Percentiles rank a stretch among this genome's conserved stretches.
phyloP scores from a whole-genome alignment of 768 basidiomycete species.

The Leccinum fibrillosum region DNA sequence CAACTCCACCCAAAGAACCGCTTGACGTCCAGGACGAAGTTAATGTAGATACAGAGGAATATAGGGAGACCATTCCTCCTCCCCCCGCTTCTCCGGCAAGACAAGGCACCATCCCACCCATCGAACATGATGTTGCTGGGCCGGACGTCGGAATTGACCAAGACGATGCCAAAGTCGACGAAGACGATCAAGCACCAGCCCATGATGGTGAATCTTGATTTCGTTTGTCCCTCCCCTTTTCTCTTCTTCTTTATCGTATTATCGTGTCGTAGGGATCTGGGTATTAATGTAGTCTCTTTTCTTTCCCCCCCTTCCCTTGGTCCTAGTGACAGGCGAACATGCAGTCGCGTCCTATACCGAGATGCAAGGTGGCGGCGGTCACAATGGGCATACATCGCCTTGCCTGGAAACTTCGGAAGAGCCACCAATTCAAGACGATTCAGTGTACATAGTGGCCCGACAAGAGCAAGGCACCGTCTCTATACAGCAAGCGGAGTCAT shows the following conservation, averaged over 20 bases:
- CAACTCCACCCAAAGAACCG: neutral
- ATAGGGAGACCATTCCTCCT: slow-evolving; percentile 17
- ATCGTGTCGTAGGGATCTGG: slow-evolving; percentile 22
- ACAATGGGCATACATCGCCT: neutral
- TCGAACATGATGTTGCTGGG: slow-evolving; percentile 5
- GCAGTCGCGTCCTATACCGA: slow-evolving; percentile 13
- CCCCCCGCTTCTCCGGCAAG: slow-evolving; percentile 23
- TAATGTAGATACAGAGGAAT: slow-evolving; percentile 26
- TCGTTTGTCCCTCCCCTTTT: slow-evolving; percentile 5
- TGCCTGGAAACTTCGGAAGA: slow-evolving; percentile 5
- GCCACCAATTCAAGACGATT: neutral
- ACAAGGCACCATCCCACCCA: slow-evolving; percentile 12
- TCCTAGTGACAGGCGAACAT: slow-evolving; percentile 24
- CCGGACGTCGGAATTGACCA: slow-evolving; percentile 13
- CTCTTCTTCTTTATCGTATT: slow-evolving; percentile 19
- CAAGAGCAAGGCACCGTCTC: slow-evolving; percentile 4
- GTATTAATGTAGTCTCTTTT: slow-evolving; percentile 29
- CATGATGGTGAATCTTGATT: slow-evolving; percentile 45
- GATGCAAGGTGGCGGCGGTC: slow-evolving; percentile 7
- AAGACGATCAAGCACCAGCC: slow-evolving; percentile 15
- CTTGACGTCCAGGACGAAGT: slow-evolving; percentile 23
- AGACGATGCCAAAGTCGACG: slow-evolving; percentile 15
- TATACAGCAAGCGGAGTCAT: neutral
- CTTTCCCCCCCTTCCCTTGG: neutral
- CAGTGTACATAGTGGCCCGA: neutral